Evolutionary conservation across 2,329 filamentous ascomycete genomes (phyloP), one percentile per base, ranked within the genome.

Genomic region (Cordyceps javanica): DNA sequence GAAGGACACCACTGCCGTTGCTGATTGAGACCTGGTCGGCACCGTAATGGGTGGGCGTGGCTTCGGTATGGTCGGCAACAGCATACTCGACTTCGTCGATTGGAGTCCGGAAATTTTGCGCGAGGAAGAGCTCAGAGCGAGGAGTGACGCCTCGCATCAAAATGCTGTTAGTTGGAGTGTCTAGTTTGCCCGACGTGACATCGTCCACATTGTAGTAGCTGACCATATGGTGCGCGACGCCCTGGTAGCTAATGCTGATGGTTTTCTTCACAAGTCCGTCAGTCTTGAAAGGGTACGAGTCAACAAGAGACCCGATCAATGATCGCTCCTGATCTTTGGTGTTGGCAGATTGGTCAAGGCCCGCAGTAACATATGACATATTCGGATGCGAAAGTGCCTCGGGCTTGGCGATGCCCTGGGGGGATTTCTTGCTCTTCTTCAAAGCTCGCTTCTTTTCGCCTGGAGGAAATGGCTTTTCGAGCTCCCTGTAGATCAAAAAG

Each of bases 241-340:
- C 88, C 26, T 87, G 80, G 52, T 88, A 85, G 2, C 82, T 85
- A 39, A 96, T 83, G 64, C 88, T 93, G 72, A 96, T 91, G 0
- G 91, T 96, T 77, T 96, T 96, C 79, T 97, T 97, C 61, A 96
- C 83, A 41, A 97, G 74, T 0, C 92, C 91, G 1, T 85, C 82
- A 14, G 85, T 78, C 67, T 94, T 94, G 79, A 96, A 96, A 32
- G 86, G 84, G 65, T 96, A 96, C 0, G 88, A 91, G 72, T 96
- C 91, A n/a, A 93, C 83, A 13, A 96, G 77, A 1, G 91, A 95
- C 6, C 91, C 92, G 45, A 94, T 85, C 55, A 92, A 66, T 1
- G 72, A 66, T 55, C 77, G 67, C 44, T 75, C 70, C 0, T 65
- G 55, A 1, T 72, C 76, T 39, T 65, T 69, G 44, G 59, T 51